A percentile compares a stretch with the other conserved stretches of the same genome.
Conservation (phyloP, 139 green algal species). For the Trebouxia sp. region DNA sequence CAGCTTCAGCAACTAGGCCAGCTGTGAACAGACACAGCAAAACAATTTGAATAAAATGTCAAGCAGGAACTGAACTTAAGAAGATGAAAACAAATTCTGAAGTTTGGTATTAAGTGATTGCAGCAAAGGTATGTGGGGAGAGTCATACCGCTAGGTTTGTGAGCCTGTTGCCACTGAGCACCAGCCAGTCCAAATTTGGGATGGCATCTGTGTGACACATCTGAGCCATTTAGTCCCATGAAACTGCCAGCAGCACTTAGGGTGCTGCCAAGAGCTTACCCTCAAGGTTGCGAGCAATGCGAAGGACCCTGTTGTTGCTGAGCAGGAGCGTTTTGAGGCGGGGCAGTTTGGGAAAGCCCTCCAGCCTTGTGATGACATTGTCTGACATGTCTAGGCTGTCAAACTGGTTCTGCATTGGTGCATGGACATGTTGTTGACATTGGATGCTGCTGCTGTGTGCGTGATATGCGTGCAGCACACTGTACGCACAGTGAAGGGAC, state of each 20-base stretch:
- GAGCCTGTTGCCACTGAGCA: slow-evolving; percentile 94
- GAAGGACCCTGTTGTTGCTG: slow-evolving; percentile 93
- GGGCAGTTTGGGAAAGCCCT: slow-evolving; percentile 90
- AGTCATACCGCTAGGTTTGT: slow-evolving; percentile 74
- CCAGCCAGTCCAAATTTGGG: slow-evolving; percentile 79
- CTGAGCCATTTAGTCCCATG: slow-evolving; percentile 1
- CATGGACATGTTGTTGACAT: neutral
- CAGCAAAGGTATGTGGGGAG: no score
- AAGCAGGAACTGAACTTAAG: no score
- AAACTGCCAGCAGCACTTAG: slow-evolving; percentile 7
- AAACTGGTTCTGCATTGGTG: slow-evolving; percentile 90
- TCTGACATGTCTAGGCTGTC: slow-evolving; percentile 96
- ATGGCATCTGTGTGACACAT: slow-evolving; percentile 66
- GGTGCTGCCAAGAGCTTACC: slow-evolving; percentile 40
- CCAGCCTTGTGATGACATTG: slow-evolving; percentile 94
- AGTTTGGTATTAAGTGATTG: no score
- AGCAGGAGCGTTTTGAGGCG: slow-evolving; percentile 80
- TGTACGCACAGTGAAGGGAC: no score
- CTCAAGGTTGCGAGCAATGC: slow-evolving; percentile 73
- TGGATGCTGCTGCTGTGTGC: no score
- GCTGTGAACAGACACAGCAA: no score
- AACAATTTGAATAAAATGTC: no score
- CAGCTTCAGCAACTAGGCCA: no score
- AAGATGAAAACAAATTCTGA: no score
- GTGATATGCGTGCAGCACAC: no score